Evolutionary conservation across 805 yeast genomes (phyloP).

Genomic region (Ogataea naganishii): DNA sequence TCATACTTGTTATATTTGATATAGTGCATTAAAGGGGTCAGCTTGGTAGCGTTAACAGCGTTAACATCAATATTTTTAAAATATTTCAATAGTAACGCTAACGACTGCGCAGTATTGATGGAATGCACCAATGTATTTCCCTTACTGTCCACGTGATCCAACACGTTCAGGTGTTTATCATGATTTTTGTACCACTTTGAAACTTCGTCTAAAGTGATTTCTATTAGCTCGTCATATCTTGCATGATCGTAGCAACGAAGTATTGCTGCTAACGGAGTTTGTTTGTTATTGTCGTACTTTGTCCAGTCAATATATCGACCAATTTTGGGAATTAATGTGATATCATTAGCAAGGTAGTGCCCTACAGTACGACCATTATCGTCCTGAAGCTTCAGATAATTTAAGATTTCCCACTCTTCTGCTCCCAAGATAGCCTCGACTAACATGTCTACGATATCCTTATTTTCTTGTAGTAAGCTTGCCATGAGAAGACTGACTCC

Average conservation of each 20-base stretch:
- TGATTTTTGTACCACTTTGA: conserved; percentile 30
- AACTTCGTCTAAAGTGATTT: conserved; percentile 35
- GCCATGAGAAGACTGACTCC: conserved; percentile 50
- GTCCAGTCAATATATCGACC: conserved; percentile 67
- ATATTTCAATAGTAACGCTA: conserved; percentile 30
- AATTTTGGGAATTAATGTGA: conserved; percentile 38
- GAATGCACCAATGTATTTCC: conserved; percentile 78
- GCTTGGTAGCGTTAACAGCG: conserved; percentile 43
- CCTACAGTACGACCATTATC: conserved; percentile 52
- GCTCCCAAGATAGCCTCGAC: conserved; percentile 31
- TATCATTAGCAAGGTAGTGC: conserved; percentile 59
- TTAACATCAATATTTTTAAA: conserved; percentile 44
- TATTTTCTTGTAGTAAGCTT: conserved; percentile 50
- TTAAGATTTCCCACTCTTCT: conserved; percentile 35
- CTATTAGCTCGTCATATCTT: conserved; percentile 43
- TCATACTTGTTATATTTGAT: conserved; percentile 60
- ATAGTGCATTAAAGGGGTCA: conserved; percentile 66
- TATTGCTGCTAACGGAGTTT: conserved; percentile 71
- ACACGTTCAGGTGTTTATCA: conserved; percentile 29
- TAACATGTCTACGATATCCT: conserved; percentile 37
- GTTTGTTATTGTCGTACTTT: conserved; percentile 50
- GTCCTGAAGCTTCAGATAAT: conserved; percentile 46
- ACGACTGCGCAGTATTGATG: conserved; percentile 36
- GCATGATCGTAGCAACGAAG: conserved; percentile 77
- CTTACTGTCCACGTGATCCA: conserved; percentile 60